These are phyloP conservation scores for Chenopodium formosanum DNA, from an alignment of 148 eudicot species.

Conservation along the genomic window DNA sequence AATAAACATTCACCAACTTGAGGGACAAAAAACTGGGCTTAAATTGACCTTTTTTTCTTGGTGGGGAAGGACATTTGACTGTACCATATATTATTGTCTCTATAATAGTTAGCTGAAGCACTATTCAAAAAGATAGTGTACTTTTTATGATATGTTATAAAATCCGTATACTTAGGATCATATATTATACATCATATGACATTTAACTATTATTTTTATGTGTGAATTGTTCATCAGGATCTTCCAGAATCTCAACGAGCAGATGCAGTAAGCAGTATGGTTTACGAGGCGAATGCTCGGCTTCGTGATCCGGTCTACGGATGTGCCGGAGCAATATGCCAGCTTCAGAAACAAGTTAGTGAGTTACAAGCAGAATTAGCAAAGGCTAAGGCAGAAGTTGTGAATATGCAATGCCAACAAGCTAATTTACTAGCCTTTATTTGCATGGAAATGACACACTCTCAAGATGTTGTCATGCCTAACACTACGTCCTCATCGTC, in stretches of 20 bases:
- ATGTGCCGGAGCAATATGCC: constrained; percentile 48
- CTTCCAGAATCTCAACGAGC: constrained; percentile 52
- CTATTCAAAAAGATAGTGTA: too few species aligned
- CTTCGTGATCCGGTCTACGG: constrained; percentile 57
- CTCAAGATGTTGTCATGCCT: constrained; percentile 22
- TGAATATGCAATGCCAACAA: constrained; percentile 45
- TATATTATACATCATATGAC: background rate
- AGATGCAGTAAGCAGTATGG: constrained; percentile 66
- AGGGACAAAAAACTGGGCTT: too few species aligned
- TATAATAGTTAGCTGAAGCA: too few species aligned
- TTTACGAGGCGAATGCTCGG: constrained; percentile 58
- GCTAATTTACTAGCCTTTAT: constrained; percentile 39
- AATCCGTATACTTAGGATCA: background rate
- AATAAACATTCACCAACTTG: too few species aligned
- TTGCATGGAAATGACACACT: constrained; percentile 37
- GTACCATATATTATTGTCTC: background rate
- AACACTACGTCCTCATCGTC: background rate
- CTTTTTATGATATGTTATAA: background rate
- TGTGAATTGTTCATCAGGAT: constrained; percentile 30
- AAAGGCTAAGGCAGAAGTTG: constrained; percentile 45
- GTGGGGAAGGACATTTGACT: too few species aligned
- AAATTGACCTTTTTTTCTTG: too few species aligned
- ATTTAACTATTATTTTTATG: background rate
- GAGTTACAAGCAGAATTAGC: constrained; percentile 57
- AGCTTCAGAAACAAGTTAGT: constrained; percentile 51